Base-by-base conservation (phyloP, 768 basidiomycete species). In the Panaeolus papilionaceus region DNA sequence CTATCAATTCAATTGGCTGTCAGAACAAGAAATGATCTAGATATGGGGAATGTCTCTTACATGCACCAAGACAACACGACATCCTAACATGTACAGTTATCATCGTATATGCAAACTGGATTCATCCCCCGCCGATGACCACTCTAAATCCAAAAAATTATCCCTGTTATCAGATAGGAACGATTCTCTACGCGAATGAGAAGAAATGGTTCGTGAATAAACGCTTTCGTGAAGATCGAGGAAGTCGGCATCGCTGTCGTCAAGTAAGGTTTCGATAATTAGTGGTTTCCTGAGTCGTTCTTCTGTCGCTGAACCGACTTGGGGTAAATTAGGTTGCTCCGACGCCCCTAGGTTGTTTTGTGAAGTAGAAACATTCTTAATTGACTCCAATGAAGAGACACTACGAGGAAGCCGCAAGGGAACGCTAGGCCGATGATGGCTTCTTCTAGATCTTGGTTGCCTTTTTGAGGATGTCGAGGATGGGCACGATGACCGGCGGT, bases 101-200 rank as follows among this genome's bases (percentile, higher is more conserved):
- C 54, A 12, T 33, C 28, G 12, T 33, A 33, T 33, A 11, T 28
- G 54, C 14, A 58, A 28, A 16, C 54, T 58, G 16, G 54, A 58
- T 4, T 28, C 54, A 12, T 58, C 54, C 33, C 54, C 54, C 33
- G 54, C 54, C 33, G 54, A 58, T 58, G 54, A 58, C 54, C 54
- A 58, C 26, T 37, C 54, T 37, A 58, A 37, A 58, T 58, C 54
- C 54, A 58, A 16, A 18, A 58, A 58, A 28, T 58, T 28, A 26
- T 58, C 54, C 3, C 54, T 26, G 33, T 58, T 58, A 58, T 58
- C 54, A 33, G 54, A 58, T 58, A 58, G 28, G 28, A 58, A 58
- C 14, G 54, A 58, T 16, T 9, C 28, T 37, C 54, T 58, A 33
- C 54, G 54, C 12, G 54, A 58, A 58, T 12, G 14, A 33, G 26